Evolutionary conservation across 2,329 filamentous ascomycete species (phyloP).

Genomic region (Colletotrichum eleusines): DNA sequence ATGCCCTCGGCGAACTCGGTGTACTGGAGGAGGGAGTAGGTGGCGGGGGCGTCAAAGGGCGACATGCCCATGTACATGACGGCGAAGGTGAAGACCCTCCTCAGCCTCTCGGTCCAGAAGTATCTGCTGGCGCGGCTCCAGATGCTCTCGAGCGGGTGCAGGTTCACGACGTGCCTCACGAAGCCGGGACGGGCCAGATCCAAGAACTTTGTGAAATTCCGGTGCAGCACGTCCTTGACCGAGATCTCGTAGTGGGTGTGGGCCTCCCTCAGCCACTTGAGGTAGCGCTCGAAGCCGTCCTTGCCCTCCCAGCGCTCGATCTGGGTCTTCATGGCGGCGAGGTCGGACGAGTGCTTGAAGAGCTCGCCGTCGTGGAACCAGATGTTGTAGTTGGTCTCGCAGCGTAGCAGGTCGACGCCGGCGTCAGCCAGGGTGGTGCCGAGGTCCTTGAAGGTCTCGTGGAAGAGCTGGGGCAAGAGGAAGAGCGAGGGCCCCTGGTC

Average conservation of each 20-base stretch:
- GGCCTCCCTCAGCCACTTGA: conserved; percentile 74
- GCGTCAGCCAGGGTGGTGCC: conserved; percentile 74
- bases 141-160: conserved; percentile 80
- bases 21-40: conserved; percentile 80
- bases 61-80: conserved; percentile 90
- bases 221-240: conserved; percentile 73
- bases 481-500: conserved; percentile 83
- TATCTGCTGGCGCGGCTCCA: conserved; percentile 75
- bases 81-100: conserved; percentile 80
- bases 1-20: conserved; percentile 82
- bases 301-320: conserved; percentile 80
- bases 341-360: conserved; percentile 75
- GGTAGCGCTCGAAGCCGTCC: conserved; percentile 77
- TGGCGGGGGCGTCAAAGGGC: conserved; percentile 80
- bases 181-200: conserved; percentile 71
- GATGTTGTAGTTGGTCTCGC: conserved; percentile 81
- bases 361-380: conserved; percentile 77
- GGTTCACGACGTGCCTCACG: conserved; percentile 65
- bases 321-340: conserved; percentile 77
- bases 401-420: conserved; percentile 76
- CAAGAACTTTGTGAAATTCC: conserved; percentile 73
- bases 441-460: conserved; percentile 76
- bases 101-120: conserved; percentile 76
- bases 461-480: conserved; percentile 77
- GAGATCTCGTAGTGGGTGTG: conserved; percentile 78